phyloP scores from a whole-genome alignment of 2,329 filamentous ascomycete species.

The Alternaria conjuncta region DNA sequence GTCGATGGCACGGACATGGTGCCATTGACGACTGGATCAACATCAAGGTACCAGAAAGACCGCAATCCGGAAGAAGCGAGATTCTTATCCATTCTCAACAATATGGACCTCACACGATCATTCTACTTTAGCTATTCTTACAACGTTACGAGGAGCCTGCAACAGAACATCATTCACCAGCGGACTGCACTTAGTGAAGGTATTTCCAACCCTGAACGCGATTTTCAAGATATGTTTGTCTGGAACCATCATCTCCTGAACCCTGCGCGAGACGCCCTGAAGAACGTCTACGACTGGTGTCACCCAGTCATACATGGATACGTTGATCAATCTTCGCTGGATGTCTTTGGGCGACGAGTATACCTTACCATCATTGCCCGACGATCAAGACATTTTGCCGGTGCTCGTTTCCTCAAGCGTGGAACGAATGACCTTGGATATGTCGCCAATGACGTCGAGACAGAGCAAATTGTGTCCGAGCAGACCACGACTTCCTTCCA shows the following conservation, averaged over 20 bases:
- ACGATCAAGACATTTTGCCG: slow-evolving; percentile 90
- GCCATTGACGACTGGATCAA: slow-evolving; percentile 75
- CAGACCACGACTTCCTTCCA: slow-evolving; percentile 95
- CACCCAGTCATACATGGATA: slow-evolving; percentile 95
- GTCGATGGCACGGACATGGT: slow-evolving; percentile 93
- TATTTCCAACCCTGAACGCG: slow-evolving; percentile 63
- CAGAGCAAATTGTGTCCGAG: slow-evolving; percentile 96
- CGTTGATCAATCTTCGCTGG: slow-evolving; percentile 79
- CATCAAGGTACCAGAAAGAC: slow-evolving; percentile 75
- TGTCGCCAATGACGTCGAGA: slow-evolving; percentile 98
- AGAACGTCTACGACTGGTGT: slow-evolving; percentile 93
- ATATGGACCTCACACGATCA: slow-evolving; percentile 85
- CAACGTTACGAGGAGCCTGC: slow-evolving; percentile 88
- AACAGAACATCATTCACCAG: slow-evolving; percentile 88
- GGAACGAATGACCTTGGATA: slow-evolving; percentile 94
- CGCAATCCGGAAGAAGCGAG: slow-evolving; percentile 87
- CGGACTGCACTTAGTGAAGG: slow-evolving; percentile 73
- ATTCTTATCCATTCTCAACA: slow-evolving; percentile 87
- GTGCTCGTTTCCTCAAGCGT: slow-evolving; percentile 90
- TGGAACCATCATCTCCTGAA: slow-evolving; percentile 93
- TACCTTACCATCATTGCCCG: slow-evolving; percentile 95
- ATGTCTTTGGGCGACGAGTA: slow-evolving; percentile 83
- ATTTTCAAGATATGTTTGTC: slow-evolving; percentile 95
- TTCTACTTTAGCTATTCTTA: slow-evolving; percentile 99
- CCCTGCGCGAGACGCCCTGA: slow-evolving; percentile 72